Conservation (phyloP, 306 rosid genomes). For the Carpinus viminea region DNA sequence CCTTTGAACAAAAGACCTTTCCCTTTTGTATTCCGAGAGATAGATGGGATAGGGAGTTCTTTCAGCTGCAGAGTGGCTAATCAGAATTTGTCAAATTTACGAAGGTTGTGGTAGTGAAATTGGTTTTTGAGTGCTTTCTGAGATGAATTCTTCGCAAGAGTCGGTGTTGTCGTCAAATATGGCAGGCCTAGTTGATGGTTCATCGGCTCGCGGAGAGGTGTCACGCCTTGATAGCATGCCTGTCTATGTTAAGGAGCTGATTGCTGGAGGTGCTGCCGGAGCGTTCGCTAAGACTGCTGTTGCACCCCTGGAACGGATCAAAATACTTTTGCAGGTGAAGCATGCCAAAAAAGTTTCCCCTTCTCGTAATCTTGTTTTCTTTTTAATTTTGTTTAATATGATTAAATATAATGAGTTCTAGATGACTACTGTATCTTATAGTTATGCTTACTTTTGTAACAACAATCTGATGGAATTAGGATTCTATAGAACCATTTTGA, state of each 20-base stretch:
- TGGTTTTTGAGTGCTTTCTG: constrained; percentile 7
- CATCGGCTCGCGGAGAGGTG: constrained; percentile 50
- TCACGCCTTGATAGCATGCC: constrained; percentile 62
- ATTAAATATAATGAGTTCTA: not conserved
- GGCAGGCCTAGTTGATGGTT: constrained; percentile 76
- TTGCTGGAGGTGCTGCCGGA: constrained; percentile 94
- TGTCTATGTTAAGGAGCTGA: constrained; percentile 75
- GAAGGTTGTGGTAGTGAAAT: constrained; percentile 1
- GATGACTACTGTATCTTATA: not conserved
- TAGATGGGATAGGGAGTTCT: constrained; percentile 78
- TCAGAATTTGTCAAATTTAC: not conserved
- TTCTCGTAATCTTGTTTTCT: not conserved
- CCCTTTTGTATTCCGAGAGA: constrained; percentile 40
- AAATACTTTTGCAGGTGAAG: constrained; percentile 91
- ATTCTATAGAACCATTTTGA: not conserved
- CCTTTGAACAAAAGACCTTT: constrained; percentile 28
- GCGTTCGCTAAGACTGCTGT: constrained; percentile 80
- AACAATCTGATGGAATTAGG: not conserved
- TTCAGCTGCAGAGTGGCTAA: constrained; percentile 71
- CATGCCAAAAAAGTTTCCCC: not conserved
- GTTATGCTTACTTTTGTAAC: not conserved
- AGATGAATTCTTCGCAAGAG: constrained; percentile 79
- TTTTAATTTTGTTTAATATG: not conserved
- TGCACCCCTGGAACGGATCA: constrained; percentile 93
- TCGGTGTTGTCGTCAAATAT: constrained; percentile 55